Evolutionary conservation across 306 rosid genomes (phyloP), one percentile per base, ranked within the genome.

Genomic region (Gleditsia sinensis): DNA sequence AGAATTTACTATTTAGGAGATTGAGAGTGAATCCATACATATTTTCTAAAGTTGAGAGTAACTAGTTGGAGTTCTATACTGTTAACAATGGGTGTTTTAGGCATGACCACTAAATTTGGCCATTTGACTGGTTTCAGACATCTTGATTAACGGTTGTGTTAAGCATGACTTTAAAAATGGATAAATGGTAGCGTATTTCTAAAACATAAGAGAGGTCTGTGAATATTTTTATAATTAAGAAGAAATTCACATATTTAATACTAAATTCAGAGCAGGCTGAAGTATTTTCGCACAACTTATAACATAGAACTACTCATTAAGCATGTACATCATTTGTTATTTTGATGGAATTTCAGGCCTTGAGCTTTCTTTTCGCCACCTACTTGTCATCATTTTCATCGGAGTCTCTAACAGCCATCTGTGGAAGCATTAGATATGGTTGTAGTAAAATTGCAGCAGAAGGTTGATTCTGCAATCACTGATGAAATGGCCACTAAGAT

Each of bases 321-420:
- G 34, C 46, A 64, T 64, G 40, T 20, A 73, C 72, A 45, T 36
- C 19, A 59, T 36, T 6, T 30, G 36, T 30, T 59, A 51, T 40
- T 51, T 59, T 14, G n/a, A 59, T 60, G 57, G 71, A 53, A 51
- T 71, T 62, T 66, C 79, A 79, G 82, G 69, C 28, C 20, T 40
- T 25, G 36, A 58, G 56, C 76, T 62, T 57, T 21, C 67, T 17
- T 67, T 67, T 82, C 30, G 40, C 59, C 34, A 65, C 80, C 55
- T 17, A 30, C 42, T 33, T 62, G 67, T 40, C 36, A 16, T 28
- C 54, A 61, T 39, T 30, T 69, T 7, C 25, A 32, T 53, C 48
- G 13, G 65, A 25, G 55, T 48, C 42, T 69, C 30, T 65, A 55
- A 53, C 36, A 42, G 69, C 62, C 42, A 45, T 53, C 9, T 67